Evolutionary conservation across 495 filamentous ascomycete species (phyloP).

Genomic region (Daldinia decipiens): DNA sequence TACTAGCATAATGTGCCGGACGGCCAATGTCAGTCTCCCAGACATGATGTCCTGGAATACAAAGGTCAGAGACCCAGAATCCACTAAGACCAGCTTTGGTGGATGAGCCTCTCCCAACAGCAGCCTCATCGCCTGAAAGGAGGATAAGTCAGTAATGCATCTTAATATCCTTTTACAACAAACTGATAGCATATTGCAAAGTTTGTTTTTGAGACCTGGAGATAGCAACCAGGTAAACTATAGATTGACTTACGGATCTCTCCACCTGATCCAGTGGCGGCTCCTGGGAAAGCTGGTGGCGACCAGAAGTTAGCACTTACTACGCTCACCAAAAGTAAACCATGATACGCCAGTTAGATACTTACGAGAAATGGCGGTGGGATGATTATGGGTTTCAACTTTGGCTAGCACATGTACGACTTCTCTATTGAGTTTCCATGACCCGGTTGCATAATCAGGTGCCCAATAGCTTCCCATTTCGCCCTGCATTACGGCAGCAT

Average conservation of each 20-base stretch:
- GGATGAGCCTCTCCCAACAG: slow-evolving; percentile 89
- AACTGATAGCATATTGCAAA: neutral
- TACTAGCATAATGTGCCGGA: slow-evolving; percentile 90
- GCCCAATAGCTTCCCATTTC: slow-evolving; percentile 81
- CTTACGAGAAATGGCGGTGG: slow-evolving; percentile 85
- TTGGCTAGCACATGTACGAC: slow-evolving; percentile 88
- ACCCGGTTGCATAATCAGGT: slow-evolving; percentile 81
- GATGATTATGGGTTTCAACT: slow-evolving; percentile 98
- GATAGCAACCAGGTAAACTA: neutral
- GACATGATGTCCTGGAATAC: slow-evolving; percentile 80
- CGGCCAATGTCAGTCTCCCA: slow-evolving; percentile 94
- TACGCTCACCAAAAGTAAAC: neutral
- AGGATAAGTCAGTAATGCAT: slow-evolving; percentile 9
- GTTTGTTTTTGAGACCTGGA: neutral
- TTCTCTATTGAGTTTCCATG: slow-evolving; percentile 90
- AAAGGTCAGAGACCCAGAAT: slow-evolving; percentile 92
- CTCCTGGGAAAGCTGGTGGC: slow-evolving; percentile 68
- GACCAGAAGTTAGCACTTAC: slow-evolving; percentile 9
- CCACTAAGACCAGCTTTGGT: slow-evolving; percentile 93
- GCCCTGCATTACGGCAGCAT: slow-evolving; percentile 91
- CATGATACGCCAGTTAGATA: neutral
- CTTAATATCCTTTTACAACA: neutral
- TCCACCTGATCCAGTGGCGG: slow-evolving; percentile 94
- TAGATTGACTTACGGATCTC: slow-evolving; percentile 70
- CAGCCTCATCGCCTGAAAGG: slow-evolving; percentile 75